Evolutionary conservation across 2,329 filamentous ascomycete species (phyloP).

Genomic region (Colletotrichum lupini): DNA sequence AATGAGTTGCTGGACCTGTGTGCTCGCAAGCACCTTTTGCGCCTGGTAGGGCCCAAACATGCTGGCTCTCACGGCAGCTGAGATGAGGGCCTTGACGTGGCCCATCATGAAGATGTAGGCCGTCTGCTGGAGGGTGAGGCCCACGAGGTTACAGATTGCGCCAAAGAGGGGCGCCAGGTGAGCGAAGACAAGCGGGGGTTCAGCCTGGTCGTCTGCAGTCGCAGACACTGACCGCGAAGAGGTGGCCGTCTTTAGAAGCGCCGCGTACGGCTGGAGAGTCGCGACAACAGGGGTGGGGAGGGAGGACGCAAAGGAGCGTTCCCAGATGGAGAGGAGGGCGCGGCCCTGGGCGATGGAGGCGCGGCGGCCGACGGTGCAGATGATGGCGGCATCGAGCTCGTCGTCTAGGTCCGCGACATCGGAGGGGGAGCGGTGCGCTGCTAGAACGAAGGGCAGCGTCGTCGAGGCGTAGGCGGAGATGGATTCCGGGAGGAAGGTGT

Average conservation of each 20-base stretch:
- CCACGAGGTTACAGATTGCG: slow-evolving; percentile 70
- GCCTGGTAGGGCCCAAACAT: slow-evolving; percentile 85
- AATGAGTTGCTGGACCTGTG: slow-evolving; percentile 67
- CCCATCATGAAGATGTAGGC: slow-evolving; percentile 81
- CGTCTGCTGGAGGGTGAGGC: slow-evolving; percentile 69
- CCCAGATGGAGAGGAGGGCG: slow-evolving; percentile 81
- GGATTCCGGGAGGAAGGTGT: slow-evolving; percentile 76
- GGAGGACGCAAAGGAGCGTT: slow-evolving; percentile 69
- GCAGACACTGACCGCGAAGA: slow-evolving; percentile 34
- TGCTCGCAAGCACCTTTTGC: slow-evolving; percentile 76
- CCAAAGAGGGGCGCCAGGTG: slow-evolving; percentile 81
- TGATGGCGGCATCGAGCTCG: slow-evolving; percentile 78
- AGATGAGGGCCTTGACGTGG: slow-evolving; percentile 81
- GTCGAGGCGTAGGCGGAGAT: slow-evolving; percentile 78
- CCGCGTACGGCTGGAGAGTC: slow-evolving; percentile 49
- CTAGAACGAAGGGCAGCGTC: slow-evolving; percentile 79
- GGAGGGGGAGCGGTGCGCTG: slow-evolving; percentile 68
- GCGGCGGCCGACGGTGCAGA: slow-evolving; percentile 82
- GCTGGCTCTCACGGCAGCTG: slow-evolving; percentile 80
- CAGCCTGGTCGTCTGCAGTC: slow-evolving; percentile 15
- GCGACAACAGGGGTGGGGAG: slow-evolving; percentile 39
- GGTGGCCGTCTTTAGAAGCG: slow-evolving; percentile 44
- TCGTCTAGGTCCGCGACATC: slow-evolving; percentile 74
- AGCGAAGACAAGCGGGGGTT: slow-evolving; percentile 31
- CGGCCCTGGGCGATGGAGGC: slow-evolving; percentile 81